Evolutionary conservation across 805 yeast genomes (phyloP).

Genomic region (Saturnispora diversa): DNA sequence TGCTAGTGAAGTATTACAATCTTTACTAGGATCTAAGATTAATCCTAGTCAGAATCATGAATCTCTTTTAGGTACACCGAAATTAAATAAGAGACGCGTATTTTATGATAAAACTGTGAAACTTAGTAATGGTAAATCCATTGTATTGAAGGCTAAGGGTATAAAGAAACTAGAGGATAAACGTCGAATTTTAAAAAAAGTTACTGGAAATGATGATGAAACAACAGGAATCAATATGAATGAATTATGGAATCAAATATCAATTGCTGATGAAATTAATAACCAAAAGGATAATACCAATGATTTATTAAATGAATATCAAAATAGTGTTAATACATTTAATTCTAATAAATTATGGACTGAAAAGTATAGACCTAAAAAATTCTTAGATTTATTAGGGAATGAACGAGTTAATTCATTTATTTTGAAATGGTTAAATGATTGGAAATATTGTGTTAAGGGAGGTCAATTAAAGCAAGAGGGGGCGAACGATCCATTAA

Average conservation of each 20-base stretch:
- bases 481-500: constrained; percentile 37
- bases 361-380: constrained; percentile 61
- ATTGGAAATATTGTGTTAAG: constrained; percentile 53
- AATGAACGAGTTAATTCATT: constrained; percentile 56
- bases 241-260: constrained; percentile 18
- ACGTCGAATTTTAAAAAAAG: not conserved
- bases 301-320: not conserved
- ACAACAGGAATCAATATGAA: constrained; percentile 19
- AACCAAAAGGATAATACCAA: constrained; percentile 10
- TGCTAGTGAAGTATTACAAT: constrained; percentile 4
- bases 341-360: constrained; percentile 33
- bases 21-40: not conserved
- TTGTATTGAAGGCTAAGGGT: constrained; percentile 18
- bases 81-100: not conserved
- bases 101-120: constrained; percentile 4
- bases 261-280: constrained; percentile 19
- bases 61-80: no score
- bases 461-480: constrained; percentile 13
- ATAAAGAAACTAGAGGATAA: not conserved
- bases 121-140: constrained; percentile 21
- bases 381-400: constrained; percentile 61
- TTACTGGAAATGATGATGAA: constrained; percentile 1
- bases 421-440: constrained; percentile 54
- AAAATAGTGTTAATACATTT: not conserved
- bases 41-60: not conserved